Base-by-base conservation (phyloP, 305 asterid species). In the Fraxinus sp. region DNA sequence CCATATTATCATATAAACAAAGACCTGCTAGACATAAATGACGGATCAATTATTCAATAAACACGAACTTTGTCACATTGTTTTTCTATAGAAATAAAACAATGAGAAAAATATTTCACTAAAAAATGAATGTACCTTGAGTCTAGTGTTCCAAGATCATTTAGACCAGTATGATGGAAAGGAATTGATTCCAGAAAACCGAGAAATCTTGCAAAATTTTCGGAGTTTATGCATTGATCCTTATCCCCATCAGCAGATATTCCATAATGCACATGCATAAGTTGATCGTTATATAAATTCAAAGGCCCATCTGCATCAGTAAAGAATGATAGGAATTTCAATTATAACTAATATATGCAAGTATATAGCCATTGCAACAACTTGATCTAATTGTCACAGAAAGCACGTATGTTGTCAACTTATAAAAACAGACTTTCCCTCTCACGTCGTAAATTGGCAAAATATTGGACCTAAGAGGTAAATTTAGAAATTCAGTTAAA, bases 171-270 rank as follows among this genome's bases (percentile, higher is more conserved):
- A 90, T 80, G 90, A 84, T 90, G 93, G 64, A 95, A 89, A 76
- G 99, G 99, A 77, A 97, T 87, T 70, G 98, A 95, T 84, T 91
- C 97, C 80, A 97, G 93, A 86, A 97, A 89, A 75, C 98, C 97
- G 77, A 97, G 92, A 82, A 97, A 97, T 86, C 96, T 95, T 16
- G 97, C 89, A 91, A 97, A 95, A 79, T 91, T 92, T 72, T 93
- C 97, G 64, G 98, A 88, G 84, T 91, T 90, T 86, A 92, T 91
- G 91, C 97, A 95, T 79, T 89, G 92, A 83, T 89, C 97, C 79
- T 88, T 90, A 90, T 89, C 90, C 83, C 85, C 97, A 39, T 89
- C 86, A 85, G 81, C 85, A 77, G 89, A 79, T 91, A 88, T 88
- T 57, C 94, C 96, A 84, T 88, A 90, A 84, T 89, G 91, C 89